These are phyloP conservation scores for Fusarium palustre DNA, from an alignment of 2,329 filamentous ascomycete species.

Conservation along the genomic window DNA sequence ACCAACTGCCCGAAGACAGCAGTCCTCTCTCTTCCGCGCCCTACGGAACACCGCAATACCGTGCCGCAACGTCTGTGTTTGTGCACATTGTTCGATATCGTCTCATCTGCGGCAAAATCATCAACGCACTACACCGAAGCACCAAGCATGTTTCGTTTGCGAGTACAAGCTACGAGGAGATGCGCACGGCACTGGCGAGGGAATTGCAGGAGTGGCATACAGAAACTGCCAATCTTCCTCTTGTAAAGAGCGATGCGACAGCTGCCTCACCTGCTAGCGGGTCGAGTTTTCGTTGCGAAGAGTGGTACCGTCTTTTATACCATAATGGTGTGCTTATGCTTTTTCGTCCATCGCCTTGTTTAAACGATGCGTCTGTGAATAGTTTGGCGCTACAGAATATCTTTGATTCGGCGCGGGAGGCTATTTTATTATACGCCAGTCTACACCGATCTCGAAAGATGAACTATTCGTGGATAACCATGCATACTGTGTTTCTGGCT, in stretches of 20 bases:
- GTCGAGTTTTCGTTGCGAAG: constrained; percentile 55
- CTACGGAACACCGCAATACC: constrained; percentile 42
- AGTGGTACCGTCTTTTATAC: constrained; percentile 58
- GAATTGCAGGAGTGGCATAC: constrained; percentile 51
- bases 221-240: constrained; percentile 44
- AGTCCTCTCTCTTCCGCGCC: constrained; percentile 31
- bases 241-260: constrained; percentile 43
- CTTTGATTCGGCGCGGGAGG: constrained; percentile 54
- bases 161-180: constrained; percentile 27
- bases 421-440: constrained; percentile 58
- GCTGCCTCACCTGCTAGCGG: constrained; percentile 39
- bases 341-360: constrained; percentile 55
- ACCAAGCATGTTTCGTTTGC: constrained; percentile 29
- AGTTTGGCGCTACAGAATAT: constrained; percentile 51
- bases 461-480: constrained; percentile 62
- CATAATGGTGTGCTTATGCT: constrained; percentile 58
- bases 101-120: constrained; percentile 55
- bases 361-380: constrained; percentile 46
- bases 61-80: constrained; percentile 50
- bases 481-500: constrained; percentile 62
- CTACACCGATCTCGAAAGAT: constrained; percentile 59
- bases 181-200: constrained; percentile 39
- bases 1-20: constrained; percentile 34
- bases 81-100: constrained; percentile 56
- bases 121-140: constrained; percentile 52